Conservation (phyloP, 2,329 filamentous ascomycete genomes). For the Sphaerulina vaccinii region DNA sequence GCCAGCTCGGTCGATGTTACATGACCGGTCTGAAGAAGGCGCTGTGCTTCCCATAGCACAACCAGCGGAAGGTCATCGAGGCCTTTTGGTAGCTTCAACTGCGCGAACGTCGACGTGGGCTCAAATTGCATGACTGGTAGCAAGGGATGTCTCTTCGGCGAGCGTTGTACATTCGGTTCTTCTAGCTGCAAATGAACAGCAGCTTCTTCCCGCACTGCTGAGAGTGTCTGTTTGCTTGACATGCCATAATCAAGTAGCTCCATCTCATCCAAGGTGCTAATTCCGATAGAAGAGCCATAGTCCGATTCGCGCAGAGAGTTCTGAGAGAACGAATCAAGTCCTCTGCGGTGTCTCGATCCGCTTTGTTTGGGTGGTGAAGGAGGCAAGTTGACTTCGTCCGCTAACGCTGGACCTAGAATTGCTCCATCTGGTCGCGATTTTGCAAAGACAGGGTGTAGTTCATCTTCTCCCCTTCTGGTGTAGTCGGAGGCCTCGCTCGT, state of each 20-base stretch:
- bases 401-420: no score
- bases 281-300: neutral
- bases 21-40: constrained; percentile 22
- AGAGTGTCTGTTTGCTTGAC: no score
- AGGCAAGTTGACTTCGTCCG: no score
- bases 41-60: constrained; percentile 25
- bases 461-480: no score
- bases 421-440: no score
- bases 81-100: constrained; percentile 16
- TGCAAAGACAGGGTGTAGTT: no score
- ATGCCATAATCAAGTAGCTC: neutral
- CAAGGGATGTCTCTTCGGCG: no score
- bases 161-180: no score
- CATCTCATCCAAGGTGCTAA: neutral
- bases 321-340: neutral
- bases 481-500: neutral
- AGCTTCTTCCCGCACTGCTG: no score
- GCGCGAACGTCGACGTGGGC: constrained; percentile 16
- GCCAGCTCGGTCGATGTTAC: constrained; percentile 17
- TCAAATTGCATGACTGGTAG: neutral
- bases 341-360: neutral
- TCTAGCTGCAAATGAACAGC: no score
- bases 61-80: constrained; percentile 21
- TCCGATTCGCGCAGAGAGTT: neutral
- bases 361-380: neutral